Base-by-base conservation (phyloP, 805 yeast species). In the Clavispora fructus region DNA sequence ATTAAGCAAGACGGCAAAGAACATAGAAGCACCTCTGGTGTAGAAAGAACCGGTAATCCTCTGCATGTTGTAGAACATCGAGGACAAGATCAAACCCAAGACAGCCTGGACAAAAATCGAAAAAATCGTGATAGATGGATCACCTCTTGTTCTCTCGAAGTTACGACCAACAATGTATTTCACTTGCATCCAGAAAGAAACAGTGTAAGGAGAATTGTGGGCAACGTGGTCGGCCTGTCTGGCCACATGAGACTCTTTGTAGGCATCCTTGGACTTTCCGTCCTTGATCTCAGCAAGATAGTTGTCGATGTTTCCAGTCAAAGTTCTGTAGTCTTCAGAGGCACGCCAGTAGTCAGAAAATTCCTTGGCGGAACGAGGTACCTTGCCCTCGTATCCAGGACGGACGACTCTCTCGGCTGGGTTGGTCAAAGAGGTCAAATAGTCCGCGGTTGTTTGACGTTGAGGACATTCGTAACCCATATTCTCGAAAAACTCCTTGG, bases 391-490 rank as follows among this genome's bases (percentile, higher is more conserved):
- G 49, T 53, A 73, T 12, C 84, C 87, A 13, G 71, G 69, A 44
- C 60, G 64, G 23, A 60, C 60, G 13, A 75, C 66, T 67, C 87
- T 74, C 49, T 82, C 85, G 27, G 73, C 74, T 13, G 84, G 86
- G 61, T 82, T 84, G 14, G 88, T 83, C 43, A 82, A 75, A 5
- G 86, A 74, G 14, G 87, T 82, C 57, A 83, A 74, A 59, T 71
- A 83, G 59, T 83, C 88, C 8, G 85, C 80, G 42, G 87, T 80
- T 4, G 86, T 79, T 73, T 80, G 82, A 71, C 87, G 77, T 43
- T 71, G 68, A 41, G 82, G 79, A 58, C 83, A 80, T 26, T 72
- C 67, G 68, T 69, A 83, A 35, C 88, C 88, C 85, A 82, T 79
- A 16, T 67, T 65, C 48, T 69, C 58, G 58, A 83, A 83, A 56